phyloP scores from a whole-genome alignment of 2,329 filamentous ascomycete species.

The Graphilbum sp. region DNA sequence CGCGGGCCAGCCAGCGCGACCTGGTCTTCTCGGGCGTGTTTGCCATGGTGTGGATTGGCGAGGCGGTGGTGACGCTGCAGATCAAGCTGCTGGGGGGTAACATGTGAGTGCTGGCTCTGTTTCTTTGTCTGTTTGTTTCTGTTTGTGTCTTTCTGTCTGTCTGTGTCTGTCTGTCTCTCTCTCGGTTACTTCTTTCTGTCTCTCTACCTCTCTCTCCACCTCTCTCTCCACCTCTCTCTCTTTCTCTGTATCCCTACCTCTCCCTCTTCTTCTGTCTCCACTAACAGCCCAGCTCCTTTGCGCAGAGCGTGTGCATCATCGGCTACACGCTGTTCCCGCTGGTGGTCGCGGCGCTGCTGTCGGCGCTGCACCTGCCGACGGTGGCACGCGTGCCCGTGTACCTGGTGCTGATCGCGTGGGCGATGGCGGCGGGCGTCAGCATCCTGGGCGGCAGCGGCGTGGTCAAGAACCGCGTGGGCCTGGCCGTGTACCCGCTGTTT shows the following conservation, averaged over 20 bases:
- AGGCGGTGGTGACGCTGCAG: constrained; percentile 93
- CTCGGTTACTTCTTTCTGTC: background rate
- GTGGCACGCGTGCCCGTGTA: constrained; percentile 85
- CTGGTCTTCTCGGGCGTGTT: constrained; percentile 93
- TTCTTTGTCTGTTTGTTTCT: background rate
- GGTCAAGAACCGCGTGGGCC: constrained; percentile 80
- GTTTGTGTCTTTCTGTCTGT: constrained; percentile 1
- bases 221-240: background rate
- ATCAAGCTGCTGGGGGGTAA: constrained; percentile 93
- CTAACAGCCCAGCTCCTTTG: constrained; percentile 53
- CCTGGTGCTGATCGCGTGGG: constrained; percentile 76
- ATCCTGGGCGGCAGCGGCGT: constrained; percentile 92
- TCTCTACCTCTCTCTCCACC: background rate
- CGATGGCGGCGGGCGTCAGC: constrained; percentile 84
- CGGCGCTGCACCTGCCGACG: constrained; percentile 61
- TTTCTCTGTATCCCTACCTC: background rate
- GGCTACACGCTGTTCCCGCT: constrained; percentile 96
- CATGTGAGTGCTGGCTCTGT: constrained; percentile 51
- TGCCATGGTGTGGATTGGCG: constrained; percentile 90
- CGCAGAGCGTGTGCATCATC: constrained; percentile 94
- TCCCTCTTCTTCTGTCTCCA: background rate
- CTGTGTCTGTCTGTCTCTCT: no score
- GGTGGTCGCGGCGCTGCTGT: constrained; percentile 81
- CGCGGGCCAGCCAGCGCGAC: constrained; percentile 64
- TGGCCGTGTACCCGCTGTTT: constrained; percentile 88